Evolutionary conservation across 1,139 yeast species (phyloP).

Genomic region (Geotrichum bryndzae): DNA sequence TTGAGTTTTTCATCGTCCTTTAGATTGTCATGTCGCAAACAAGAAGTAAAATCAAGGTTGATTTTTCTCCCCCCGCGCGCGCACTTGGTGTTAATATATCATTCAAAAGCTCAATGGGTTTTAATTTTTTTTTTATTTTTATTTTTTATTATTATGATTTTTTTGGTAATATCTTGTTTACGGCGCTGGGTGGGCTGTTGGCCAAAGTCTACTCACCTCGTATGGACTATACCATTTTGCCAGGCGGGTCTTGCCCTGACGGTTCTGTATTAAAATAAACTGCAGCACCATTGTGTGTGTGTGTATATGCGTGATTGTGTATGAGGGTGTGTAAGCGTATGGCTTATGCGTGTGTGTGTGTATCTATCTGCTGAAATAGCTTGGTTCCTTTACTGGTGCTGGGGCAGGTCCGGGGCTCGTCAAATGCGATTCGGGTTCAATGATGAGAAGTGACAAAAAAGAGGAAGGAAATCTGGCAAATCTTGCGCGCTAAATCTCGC

Average conservation of each 20-base stretch:
- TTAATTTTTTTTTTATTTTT: no score
- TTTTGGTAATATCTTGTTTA: no score
- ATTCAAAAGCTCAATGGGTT: no score
- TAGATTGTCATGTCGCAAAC: no score
- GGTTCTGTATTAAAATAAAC: conserved; percentile 72
- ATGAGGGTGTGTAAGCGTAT: not conserved
- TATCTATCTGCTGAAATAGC: not conserved
- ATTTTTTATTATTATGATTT: no score
- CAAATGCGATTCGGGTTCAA: no score
- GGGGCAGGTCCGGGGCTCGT: no score
- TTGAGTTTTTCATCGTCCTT: conserved; percentile 50
- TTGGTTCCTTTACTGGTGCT: not conserved
- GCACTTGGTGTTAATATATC: no score
- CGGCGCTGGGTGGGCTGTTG: not conserved
- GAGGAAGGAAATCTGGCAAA: not conserved
- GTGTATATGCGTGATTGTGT: not conserved
- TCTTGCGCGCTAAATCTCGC: not conserved
- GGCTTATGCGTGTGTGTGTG: not conserved
- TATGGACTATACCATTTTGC: conserved; percentile 67
- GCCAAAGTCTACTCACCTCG: conserved; percentile 27
- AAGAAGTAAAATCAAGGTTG: conserved; percentile 27
- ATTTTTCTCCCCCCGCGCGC: not conserved
- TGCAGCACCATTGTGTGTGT: conserved; percentile 56
- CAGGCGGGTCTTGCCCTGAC: conserved; percentile 88
- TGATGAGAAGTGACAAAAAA: no score